Percentiles rank a stretch among this genome's conserved stretches.
These are phyloP conservation scores for Metschnikowia henanensis DNA, from an alignment of 805 yeast genomes.

Conservation along the genomic window DNA sequence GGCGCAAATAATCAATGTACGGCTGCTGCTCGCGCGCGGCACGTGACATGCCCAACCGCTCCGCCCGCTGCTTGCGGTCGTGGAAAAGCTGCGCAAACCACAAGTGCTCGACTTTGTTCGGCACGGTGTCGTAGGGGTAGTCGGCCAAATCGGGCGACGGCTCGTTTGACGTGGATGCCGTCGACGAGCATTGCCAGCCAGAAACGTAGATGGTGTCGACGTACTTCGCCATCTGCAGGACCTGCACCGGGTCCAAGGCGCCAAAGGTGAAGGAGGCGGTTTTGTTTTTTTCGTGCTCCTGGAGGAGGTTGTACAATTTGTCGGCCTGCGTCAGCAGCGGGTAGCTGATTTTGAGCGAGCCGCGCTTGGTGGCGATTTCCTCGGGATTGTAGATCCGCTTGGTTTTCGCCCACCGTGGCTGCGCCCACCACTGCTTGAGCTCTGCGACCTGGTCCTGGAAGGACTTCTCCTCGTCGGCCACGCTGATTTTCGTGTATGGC, in stretches of 20 bases:
- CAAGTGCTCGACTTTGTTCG: constrained; percentile 95
- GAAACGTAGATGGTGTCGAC: constrained; percentile 91
- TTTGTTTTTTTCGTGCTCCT: constrained; percentile 69
- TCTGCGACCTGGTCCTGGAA: constrained; percentile 70
- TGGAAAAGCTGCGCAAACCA: constrained; percentile 97
- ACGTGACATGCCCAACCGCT: constrained; percentile 60
- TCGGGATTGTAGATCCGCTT: constrained; percentile 86
- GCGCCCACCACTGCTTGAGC: constrained; percentile 87
- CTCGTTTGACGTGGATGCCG: constrained; percentile 96
- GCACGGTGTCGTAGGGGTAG: constrained; percentile 98
- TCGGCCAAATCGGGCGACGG: constrained; percentile 99
- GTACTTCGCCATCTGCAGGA: constrained; percentile 95
- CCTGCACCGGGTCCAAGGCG: constrained; percentile 94
- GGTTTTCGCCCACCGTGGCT: constrained; percentile 88
- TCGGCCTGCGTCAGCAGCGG: constrained; percentile 81
- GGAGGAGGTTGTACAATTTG: constrained; percentile 70
- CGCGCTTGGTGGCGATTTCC: constrained; percentile 88
- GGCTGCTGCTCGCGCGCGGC: constrained; percentile 69
- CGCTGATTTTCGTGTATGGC: constrained; percentile 59
- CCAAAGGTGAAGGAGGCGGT: constrained; percentile 90
- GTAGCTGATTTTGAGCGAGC: constrained; percentile 68
- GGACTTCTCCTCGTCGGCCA: constrained; percentile 60
- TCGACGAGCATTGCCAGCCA: constrained; percentile 99
- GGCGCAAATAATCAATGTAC: constrained; percentile 85
- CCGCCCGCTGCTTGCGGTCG: constrained; percentile 94